Base-by-base conservation (phyloP, 805 yeast species). In the Komagataella phaffii region DNA sequence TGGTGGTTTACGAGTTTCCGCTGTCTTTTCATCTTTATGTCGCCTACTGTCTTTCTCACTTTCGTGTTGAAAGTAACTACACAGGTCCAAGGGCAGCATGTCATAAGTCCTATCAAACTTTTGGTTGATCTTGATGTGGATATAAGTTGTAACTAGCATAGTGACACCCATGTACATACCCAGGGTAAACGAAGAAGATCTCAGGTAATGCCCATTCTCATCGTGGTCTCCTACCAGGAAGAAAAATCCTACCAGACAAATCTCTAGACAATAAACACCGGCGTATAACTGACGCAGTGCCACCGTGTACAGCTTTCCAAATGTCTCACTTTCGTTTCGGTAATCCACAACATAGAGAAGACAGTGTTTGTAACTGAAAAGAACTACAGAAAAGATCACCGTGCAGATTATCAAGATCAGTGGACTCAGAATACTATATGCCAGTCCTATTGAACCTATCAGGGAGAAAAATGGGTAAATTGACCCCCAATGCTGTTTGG, bases 371-470 rank as follows among this genome's bases (percentile, higher is more conserved):
- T 78, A 85, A 5, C 91, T 85, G 10, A 83, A 58, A 52, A 79
- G 69, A 6, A 80, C 75, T 50, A 86, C 59, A 0, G 72, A 60
- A 58, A 86, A 80, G 1, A 87, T 73, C 18, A 85, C 59, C 12
- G 73, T 60, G 44, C 81, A 72, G 57, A 85, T 79, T 0, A 85
- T 64, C 7, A 85, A 70, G 10, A 89, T 85, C 51, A 87, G 56
- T 0, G 97, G 97, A 0, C 95, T 81, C 6, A 90, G 77, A 3
- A 88, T 76, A 3, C 88, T 77, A 60, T 88, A 89, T 1, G 87
- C 82, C 43, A 89, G 65, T 0, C 91, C 88, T 53, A 89, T 86
- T 6, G 88, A 80, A 0, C 83, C 90, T 58, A 86, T 72, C 2
- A 87, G 83, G 0, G 96, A 80, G 55, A 83, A 83, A 0, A 81